Percentiles rank a stretch among this genome's conserved stretches.
phyloP scores from a whole-genome alignment of 2,329 filamentous ascomycete species.

The Trichoderma lentiforme region DNA sequence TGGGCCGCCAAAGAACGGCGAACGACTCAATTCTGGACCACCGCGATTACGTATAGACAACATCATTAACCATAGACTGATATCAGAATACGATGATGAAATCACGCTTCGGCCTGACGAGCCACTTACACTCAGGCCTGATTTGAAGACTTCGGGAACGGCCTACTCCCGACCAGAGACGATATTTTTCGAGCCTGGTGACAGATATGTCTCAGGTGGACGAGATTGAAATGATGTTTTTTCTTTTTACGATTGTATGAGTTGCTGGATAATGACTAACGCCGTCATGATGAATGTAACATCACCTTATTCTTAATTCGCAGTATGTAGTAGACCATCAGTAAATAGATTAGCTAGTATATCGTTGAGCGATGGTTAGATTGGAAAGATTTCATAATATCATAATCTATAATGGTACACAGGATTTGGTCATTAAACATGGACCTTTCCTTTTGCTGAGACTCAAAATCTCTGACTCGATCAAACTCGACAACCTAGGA shows the following conservation, averaged over 20 bases:
- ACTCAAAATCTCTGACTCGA: background rate
- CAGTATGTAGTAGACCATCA: background rate
- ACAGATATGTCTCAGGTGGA: background rate
- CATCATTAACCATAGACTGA: slow-evolving; percentile 34
- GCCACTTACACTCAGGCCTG: background rate
- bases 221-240: background rate
- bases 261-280: slow-evolving; percentile 8
- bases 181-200: slow-evolving; percentile 5
- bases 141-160: background rate
- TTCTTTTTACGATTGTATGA: background rate
- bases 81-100: background rate
- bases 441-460: background rate
- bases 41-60: slow-evolving; percentile 40
- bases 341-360: background rate
- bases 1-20: slow-evolving; percentile 38
- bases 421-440: background rate
- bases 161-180: background rate
- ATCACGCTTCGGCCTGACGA: background rate
- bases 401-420: slow-evolving; percentile 7
- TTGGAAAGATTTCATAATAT: background rate
- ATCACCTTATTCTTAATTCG: background rate
- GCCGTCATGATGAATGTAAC: slow-evolving; percentile 15
- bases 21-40: slow-evolving; percentile 35
- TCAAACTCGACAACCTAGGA: background rate
- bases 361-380: background rate